phyloP scores from a whole-genome alignment of 2,329 filamentous ascomycete genomes.

The Dothistroma septosporum region DNA sequence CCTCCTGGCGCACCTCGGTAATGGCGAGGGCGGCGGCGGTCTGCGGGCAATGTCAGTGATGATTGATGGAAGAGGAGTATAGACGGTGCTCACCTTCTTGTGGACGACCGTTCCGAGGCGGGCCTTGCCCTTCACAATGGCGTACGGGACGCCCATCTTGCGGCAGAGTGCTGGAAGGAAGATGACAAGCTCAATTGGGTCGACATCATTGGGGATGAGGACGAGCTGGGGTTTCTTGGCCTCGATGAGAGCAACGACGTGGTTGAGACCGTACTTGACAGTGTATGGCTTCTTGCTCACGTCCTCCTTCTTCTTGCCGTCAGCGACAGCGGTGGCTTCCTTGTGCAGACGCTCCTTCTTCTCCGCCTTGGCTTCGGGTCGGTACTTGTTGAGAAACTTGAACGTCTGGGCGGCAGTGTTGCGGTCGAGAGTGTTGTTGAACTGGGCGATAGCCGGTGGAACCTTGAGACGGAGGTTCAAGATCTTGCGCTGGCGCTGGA shows the following conservation, averaged over 20 bases:
- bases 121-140: conserved; percentile 99
- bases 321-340: conserved; percentile 95
- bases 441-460: conserved; percentile 93
- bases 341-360: conserved; percentile 99
- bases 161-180: conserved; percentile 98
- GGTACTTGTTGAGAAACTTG: conserved; percentile 99
- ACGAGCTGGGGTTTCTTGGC: conserved; percentile 99
- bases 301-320: conserved; percentile 99
- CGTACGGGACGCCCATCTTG: conserved; percentile 99
- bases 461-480: conserved; percentile 98
- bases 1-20: conserved; percentile 95
- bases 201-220: conserved; percentile 98
- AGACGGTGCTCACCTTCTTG: conserved; percentile 76
- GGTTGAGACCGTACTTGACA: conserved; percentile 99
- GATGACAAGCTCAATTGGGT: conserved; percentile 98
- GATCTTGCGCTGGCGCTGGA: conserved; percentile 93
- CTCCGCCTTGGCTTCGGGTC: conserved; percentile 96
- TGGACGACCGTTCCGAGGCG: conserved; percentile 97
- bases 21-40: conserved; percentile 93
- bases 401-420: conserved; percentile 95
- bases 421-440: conserved; percentile 94
- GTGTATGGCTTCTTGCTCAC: conserved; percentile 99
- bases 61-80: background rate
- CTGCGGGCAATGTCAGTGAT: conserved; percentile 47
- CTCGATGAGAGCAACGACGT: conserved; percentile 94